A percentile compares a stretch with the other conserved stretches of the same genome.
Conservation (phyloP, 306 rosid genomes). For the Ormosia semicastrata region DNA sequence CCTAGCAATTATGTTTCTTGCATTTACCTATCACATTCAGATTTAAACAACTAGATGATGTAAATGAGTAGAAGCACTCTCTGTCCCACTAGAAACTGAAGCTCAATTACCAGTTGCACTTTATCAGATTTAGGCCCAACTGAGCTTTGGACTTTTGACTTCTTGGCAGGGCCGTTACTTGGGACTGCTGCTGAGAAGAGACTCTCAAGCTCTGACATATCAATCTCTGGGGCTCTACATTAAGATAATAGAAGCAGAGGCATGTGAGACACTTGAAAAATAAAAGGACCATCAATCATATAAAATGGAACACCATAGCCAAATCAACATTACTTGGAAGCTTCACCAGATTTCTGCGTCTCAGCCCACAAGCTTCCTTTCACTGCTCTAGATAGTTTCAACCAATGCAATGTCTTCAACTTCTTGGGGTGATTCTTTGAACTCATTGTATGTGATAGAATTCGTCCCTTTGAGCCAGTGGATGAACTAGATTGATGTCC, state of each 20-base stretch:
- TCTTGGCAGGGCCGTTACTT: constrained; percentile 42
- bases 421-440: constrained; percentile 61
- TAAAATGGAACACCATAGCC: constrained; percentile 21
- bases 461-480: constrained; percentile 36
- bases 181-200: constrained; percentile 83
- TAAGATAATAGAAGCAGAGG: constrained; percentile 23
- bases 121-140: constrained; percentile 72
- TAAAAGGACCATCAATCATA: constrained; percentile 16
- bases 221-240: constrained; percentile 90
- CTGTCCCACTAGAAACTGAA: constrained; percentile 7
- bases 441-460: constrained; percentile 36
- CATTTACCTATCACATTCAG: neutral
- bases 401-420: constrained; percentile 93
- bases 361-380: constrained; percentile 97
- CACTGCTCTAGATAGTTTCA: constrained; percentile 78
- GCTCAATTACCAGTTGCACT: constrained; percentile 77
- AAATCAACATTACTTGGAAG: constrained; percentile 61
- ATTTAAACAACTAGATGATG: constrained; percentile 4
- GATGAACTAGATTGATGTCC: constrained; percentile 32
- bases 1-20: neutral
- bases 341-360: constrained; percentile 77
- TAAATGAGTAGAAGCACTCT: neutral
- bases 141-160: constrained; percentile 43
- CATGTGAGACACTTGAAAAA: constrained; percentile 12
- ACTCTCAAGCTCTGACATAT: constrained; percentile 89